Evolutionary conservation across 2,329 filamentous ascomycete genomes (phyloP).

Genomic region (Cladosporium sp.): DNA sequence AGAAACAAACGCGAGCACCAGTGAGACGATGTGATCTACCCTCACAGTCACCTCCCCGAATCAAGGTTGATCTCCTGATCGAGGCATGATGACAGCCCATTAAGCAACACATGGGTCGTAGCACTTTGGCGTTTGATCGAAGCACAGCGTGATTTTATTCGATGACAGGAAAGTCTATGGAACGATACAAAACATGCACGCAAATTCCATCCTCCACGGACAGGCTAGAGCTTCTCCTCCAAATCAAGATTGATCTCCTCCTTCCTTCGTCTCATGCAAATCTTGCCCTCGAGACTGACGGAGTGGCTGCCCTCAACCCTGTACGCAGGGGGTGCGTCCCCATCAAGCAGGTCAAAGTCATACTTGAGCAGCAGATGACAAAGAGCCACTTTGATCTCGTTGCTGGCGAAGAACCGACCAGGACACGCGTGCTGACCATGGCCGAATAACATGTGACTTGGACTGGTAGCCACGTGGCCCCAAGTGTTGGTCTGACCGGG

Average conservation of each 20-base stretch:
- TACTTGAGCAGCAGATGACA: slow-evolving; percentile 37
- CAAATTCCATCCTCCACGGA: not conserved
- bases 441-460: slow-evolving; percentile 32
- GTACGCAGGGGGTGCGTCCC: slow-evolving; percentile 17
- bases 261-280: slow-evolving; percentile 7
- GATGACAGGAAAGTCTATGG: not conserved
- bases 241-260: slow-evolving; percentile 13
- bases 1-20: too few relatives aligned
- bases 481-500: slow-evolving; percentile 25
- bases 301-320: slow-evolving; percentile 17
- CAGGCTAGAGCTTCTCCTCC: not conserved
- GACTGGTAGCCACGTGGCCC: slow-evolving; percentile 21
- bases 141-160: not conserved
- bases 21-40: too few relatives aligned
- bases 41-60: too few relatives aligned
- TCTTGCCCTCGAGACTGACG: slow-evolving; percentile 12
- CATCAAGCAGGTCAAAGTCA: slow-evolving; percentile 33
- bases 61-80: too few relatives aligned
- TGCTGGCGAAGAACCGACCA: slow-evolving; percentile 38
- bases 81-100: too few relatives aligned
- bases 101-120: too few relatives aligned
- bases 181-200: not conserved
- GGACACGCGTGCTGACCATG: slow-evolving; percentile 38
- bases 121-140: not conserved
- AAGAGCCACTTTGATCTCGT: slow-evolving; percentile 39